Conservation (phyloP, 2,329 filamentous ascomycete species). For the Botrytis galanthina region DNA sequence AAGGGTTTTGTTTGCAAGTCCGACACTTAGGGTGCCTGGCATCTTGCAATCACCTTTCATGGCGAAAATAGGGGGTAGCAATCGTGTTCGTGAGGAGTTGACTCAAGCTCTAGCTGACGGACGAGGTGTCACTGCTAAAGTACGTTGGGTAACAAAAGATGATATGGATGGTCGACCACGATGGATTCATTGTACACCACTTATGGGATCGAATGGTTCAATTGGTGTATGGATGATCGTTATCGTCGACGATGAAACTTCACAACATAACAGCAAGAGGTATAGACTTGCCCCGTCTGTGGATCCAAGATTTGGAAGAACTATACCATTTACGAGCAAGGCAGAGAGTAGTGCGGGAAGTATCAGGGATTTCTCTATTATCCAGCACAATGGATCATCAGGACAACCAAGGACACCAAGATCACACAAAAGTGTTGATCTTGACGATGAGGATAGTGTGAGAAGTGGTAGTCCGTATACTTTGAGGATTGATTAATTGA, state of each 20-base stretch:
- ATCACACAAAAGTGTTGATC: conserved; percentile 22
- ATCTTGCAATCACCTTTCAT: conserved; percentile 62
- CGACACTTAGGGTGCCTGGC: conserved; percentile 63
- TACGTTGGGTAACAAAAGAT: conserved; percentile 62
- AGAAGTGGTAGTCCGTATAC: conserved; percentile 31
- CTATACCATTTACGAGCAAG: conserved; percentile 13
- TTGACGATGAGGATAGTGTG: conserved; percentile 20
- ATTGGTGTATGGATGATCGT: conserved; percentile 80
- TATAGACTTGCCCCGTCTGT: conserved; percentile 36
- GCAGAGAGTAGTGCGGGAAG: conserved; percentile 25
- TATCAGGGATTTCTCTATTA: conserved; percentile 32
- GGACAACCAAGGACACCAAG: neutral
- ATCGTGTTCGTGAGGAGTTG: conserved; percentile 49
- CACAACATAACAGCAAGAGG: conserved; percentile 21
- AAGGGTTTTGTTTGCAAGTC: conserved; percentile 67
- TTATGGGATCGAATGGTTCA: conserved; percentile 62
- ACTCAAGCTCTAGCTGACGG: conserved; percentile 63
- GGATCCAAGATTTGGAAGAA: conserved; percentile 34
- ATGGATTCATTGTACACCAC: conserved; percentile 76
- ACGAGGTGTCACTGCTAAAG: conserved; percentile 70
- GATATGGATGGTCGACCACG: conserved; percentile 56
- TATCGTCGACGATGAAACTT: conserved; percentile 62
- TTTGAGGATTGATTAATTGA: conserved; percentile 28
- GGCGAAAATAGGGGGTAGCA: conserved; percentile 51
- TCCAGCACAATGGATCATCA: conserved; percentile 22